Evolutionary conservation across 441 rosid genomes (phyloP), one percentile per base, ranked within the genome.

Genomic region (Aquilaria agallochum): DNA sequence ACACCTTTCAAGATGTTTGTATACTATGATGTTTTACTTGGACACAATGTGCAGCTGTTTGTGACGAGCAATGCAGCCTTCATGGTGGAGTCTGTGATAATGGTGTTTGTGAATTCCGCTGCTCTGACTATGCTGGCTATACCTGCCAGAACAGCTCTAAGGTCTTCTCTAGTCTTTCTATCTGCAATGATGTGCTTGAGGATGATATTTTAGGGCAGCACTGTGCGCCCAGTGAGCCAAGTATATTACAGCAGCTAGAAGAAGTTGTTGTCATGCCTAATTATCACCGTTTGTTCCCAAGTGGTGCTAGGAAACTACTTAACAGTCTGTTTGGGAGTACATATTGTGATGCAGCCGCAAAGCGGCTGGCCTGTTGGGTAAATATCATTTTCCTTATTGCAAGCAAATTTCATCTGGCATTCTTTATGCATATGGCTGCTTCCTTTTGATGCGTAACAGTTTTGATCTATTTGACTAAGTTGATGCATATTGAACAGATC

Each of bases 1-100:
- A 40, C 45, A 40, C 45, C 45, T 5, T 40, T 40, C 45, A 40
- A 40, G 45, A 10, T 4, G 3, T 20, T 36, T 45, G 54, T 15
- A 20, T 55, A n/a, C 9, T 40, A 40, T 40, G 2, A 71, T 57
- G 34, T 46, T 50, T 53, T 63, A 31, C 46, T 67, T 62, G 49
- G 55, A 55, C 42, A 53, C 58, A 68, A 64, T 52, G 20, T 68
- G 74, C 95, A 95, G 99, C 92, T 67, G 90, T 87, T 54, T 95
- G 99, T 27, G 96, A 95, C 49, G 95, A 95, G 68, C 99, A 95
- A 62, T 95, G 99, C 80, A 95, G 98, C 68, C 92, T 95, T 15
- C 99, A 95, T 33, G 98, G 99, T 36, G 99, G 98, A 55, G 99
- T 95, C 32, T 95, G 99, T 71, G 99, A 95, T 65, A 92, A 95